phyloP scores from a whole-genome alignment of 2,329 filamentous ascomycete genomes.

The Calonectria fujianensis region DNA sequence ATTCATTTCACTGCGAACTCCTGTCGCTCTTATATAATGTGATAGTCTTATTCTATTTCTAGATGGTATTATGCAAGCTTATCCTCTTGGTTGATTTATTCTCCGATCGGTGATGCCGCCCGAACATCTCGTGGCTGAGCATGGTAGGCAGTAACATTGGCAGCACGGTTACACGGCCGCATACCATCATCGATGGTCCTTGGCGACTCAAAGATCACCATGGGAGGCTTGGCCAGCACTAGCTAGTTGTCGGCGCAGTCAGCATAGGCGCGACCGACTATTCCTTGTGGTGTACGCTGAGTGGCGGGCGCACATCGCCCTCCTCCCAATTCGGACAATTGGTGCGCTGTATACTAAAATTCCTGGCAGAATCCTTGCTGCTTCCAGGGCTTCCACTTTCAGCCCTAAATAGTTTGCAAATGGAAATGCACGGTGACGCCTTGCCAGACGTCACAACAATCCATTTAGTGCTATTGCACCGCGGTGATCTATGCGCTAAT shows the following conservation, averaged over 20 bases:
- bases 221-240: neutral
- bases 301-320: neutral
- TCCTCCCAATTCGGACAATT: neutral
- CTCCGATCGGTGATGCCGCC: neutral
- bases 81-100: neutral
- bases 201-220: too few relatives aligned
- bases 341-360: neutral
- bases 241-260: neutral
- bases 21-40: neutral
- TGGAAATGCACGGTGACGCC: conserved; percentile 5
- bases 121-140: neutral
- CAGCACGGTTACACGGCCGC: neutral
- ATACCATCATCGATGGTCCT: neutral
- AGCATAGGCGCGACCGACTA: neutral
- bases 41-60: neutral
- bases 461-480: neutral
- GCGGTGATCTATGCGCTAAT: neutral
- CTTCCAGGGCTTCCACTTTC: neutral
- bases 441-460: conserved; percentile 2
- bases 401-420: neutral
- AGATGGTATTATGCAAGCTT: neutral
- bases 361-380: neutral
- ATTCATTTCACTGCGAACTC: too few relatives aligned
- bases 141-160: neutral
- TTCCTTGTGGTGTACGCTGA: neutral